A percentile compares a stretch with the other conserved stretches of the same genome.
Evolutionary conservation across 129 eudicot species (phyloP).

Genomic region (Tanacetum coccineum): DNA sequence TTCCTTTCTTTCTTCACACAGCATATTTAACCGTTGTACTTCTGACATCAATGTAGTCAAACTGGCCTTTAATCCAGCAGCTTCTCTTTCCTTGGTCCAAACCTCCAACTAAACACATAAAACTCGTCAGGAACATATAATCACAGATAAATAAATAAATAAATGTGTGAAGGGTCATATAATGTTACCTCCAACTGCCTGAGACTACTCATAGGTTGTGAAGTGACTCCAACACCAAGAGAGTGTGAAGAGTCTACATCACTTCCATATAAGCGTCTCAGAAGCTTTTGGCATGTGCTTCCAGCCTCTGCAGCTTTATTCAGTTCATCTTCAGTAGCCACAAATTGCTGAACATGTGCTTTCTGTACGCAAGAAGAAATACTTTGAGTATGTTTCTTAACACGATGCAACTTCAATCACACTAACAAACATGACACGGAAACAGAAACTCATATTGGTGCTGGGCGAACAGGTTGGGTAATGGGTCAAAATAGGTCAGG

Average conservation of each 20-base stretch:
- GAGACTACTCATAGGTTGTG: conserved; percentile 93
- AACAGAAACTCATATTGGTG: not conserved
- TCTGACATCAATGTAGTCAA: conserved; percentile 80
- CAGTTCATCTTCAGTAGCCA: conserved; percentile 98
- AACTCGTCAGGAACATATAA: not conserved
- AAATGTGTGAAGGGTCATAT: not conserved
- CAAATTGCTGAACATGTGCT: conserved; percentile 98
- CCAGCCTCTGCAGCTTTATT: conserved; percentile 97
- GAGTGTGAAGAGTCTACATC: conserved; percentile 59
- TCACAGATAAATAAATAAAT: not conserved
- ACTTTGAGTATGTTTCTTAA: not conserved
- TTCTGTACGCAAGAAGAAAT: conserved; percentile 45
- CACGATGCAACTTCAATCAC: conserved; percentile 8
- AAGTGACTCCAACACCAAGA: conserved; percentile 52
- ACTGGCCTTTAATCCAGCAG: conserved; percentile 91
- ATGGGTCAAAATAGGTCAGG: not conserved
- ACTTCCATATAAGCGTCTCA: conserved; percentile 81
- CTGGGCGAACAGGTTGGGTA: not conserved
- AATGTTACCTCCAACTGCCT: conserved; percentile 85
- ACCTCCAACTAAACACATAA: conserved; percentile 67
- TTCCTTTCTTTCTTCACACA: conserved; percentile 94
- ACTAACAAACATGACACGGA: not conserved
- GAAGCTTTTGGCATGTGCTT: conserved; percentile 62
- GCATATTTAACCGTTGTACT: conserved; percentile 79
- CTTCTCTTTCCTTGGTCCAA: conserved; percentile 97